These are phyloP conservation scores for Thalassiosira exigua DNA, from an alignment of 352 stramenopile species.

Conservation along the genomic window DNA sequence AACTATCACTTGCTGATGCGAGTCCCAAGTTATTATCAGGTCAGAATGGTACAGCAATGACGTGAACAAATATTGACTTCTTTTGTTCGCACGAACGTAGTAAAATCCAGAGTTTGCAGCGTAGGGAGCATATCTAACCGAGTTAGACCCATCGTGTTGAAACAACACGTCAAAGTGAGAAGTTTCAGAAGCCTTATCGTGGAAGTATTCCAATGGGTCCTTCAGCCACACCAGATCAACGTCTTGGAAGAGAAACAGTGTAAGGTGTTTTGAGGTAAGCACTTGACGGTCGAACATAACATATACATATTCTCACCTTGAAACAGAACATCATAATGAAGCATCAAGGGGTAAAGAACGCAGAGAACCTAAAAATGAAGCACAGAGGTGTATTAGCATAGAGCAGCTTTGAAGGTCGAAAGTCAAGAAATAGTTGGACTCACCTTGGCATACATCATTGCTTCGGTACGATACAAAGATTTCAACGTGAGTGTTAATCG, in stretches of 20 bases:
- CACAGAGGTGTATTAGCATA: too few relatives aligned
- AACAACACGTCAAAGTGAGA: slow-evolving; percentile 71
- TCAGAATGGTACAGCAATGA: slow-evolving; percentile 65
- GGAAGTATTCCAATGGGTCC: slow-evolving; percentile 60
- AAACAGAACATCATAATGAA: slow-evolving; percentile 76
- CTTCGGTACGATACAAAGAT: too few relatives aligned
- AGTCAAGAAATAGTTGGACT: too few relatives aligned
- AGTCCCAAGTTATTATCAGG: slow-evolving; percentile 54
- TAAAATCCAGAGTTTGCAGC: slow-evolving; percentile 75
- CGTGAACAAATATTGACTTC: slow-evolving; percentile 61
- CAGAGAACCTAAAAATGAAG: too few relatives aligned
- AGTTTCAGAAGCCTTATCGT: slow-evolving; percentile 37
- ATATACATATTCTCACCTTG: too few relatives aligned
- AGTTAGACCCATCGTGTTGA: slow-evolving; percentile 67
- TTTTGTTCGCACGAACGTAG: slow-evolving; percentile 66
- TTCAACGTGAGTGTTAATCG: too few relatives aligned
- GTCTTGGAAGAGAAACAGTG: slow-evolving; percentile 75
- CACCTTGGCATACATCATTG: slow-evolving; percentile 82
- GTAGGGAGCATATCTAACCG: slow-evolving; percentile 58
- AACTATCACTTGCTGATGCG: slow-evolving; percentile 71
- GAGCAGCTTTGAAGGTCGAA: too few relatives aligned
- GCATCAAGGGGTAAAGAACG: slow-evolving; percentile 42
- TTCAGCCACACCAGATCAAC: slow-evolving; percentile 71
- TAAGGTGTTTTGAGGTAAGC: slow-evolving; percentile 53
- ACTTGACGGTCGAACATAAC: too few relatives aligned